These are phyloP conservation scores for Septoria petroselini DNA, from an alignment of 2,329 filamentous ascomycete genomes.

Conservation along the genomic window DNA sequence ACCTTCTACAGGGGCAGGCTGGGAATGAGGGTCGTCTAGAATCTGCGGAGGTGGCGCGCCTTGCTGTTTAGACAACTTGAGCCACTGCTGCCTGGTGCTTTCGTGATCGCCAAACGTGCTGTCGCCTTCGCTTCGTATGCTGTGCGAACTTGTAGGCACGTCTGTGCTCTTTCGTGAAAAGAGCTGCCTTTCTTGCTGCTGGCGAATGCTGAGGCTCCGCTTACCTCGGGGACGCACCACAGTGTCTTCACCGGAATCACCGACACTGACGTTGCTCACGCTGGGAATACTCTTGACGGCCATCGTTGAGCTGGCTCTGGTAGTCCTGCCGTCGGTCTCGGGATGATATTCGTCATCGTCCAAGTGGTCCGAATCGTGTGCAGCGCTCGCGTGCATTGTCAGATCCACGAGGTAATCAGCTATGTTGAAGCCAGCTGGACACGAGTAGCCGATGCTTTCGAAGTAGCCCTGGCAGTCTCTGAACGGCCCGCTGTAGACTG, in stretches of 20 bases:
- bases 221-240: constrained; percentile 64
- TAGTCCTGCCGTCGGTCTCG: constrained; percentile 63
- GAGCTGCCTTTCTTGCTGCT: constrained; percentile 84
- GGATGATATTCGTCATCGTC: constrained; percentile 48
- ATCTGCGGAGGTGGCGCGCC: constrained; percentile 53
- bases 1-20: constrained; percentile 37
- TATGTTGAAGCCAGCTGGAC: constrained; percentile 96
- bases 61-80: constrained; percentile 55
- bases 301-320: constrained; percentile 79
- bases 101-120: constrained; percentile 37
- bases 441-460: constrained; percentile 84
- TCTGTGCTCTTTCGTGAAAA: constrained; percentile 76
- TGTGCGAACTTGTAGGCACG: constrained; percentile 44
- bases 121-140: constrained; percentile 56
- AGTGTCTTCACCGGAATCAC: constrained; percentile 44
- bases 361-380: constrained; percentile 54
- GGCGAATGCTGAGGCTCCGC: constrained; percentile 74
- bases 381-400: constrained; percentile 85
- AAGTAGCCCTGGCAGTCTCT: constrained; percentile 87
- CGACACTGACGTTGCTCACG: constrained; percentile 68
- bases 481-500: constrained; percentile 92
- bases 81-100: constrained; percentile 57
- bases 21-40: constrained; percentile 49
- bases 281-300: constrained; percentile 90
- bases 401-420: constrained; percentile 96